Evolutionary conservation across 345 rosid species (phyloP), one percentile per base, ranked within the genome.

Genomic region (Isatis tinctoria): DNA sequence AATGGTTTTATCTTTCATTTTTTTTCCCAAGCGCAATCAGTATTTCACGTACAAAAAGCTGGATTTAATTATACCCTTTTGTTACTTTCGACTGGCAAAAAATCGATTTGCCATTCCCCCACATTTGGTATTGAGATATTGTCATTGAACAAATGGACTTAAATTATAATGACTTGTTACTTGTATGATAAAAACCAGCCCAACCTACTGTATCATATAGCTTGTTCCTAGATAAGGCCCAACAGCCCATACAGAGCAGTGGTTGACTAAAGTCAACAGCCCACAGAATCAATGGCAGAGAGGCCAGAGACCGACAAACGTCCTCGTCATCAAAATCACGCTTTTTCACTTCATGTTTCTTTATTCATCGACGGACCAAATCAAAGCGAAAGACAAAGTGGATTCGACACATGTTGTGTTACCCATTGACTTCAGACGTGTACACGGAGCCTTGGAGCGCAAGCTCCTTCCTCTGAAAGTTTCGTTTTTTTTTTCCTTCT

Each of bases 281-380:
- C 11, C 51, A 17, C 8, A 45, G 8, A 16, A 16, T 22, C 52
- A 8, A 12, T 9, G 9, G 24, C 52, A 47, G 52, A n/a, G n/a
- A n/a, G n/a, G n/a, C n/a, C n/a, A n/a, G n/a, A 45, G 24, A 9
- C 53, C 53, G 53, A 48, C 27, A 18, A 48, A 27, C 30, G 54
- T 49, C 14, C 28, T 49, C 4, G 51, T 49, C 24, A n/a, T n/a
- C n/a, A n/a, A n/a, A n/a, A n/a, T n/a, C n/a, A n/a, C n/a, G n/a
- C n/a, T n/a, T n/a, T n/a, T n/a, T n/a, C n/a, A n/a, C n/a, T n/a
- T n/a, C n/a, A n/a, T n/a, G n/a, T n/a, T n/a, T n/a, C n/a, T n/a
- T n/a, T n/a, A n/a, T n/a, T n/a, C n/a, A n/a, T n/a, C 43, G 11
- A 41, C 73, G 17, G 56, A 67, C 62, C 69, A 72, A 43, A 39